A percentile compares a stretch with the other conserved stretches of the same genome.
These are phyloP conservation scores for Fennellomyces sp. DNA, from an alignment of 371 early-diverging fungal genomes.

Conservation along the genomic window DNA sequence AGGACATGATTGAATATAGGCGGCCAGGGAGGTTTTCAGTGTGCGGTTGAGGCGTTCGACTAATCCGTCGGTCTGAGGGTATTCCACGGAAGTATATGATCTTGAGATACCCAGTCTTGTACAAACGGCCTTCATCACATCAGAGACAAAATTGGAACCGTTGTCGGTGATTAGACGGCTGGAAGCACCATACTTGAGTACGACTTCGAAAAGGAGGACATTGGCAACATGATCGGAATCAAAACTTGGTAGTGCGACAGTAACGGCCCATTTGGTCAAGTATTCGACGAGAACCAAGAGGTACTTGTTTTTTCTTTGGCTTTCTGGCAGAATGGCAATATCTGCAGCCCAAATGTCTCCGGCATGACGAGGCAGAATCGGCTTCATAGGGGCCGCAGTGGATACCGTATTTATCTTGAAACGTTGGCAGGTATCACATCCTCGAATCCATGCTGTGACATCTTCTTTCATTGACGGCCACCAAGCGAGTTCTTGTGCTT, in stretches of 20 bases:
- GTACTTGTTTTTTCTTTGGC: constrained; percentile 12
- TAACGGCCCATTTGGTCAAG: constrained; percentile 17
- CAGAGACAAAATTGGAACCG: constrained; percentile 8
- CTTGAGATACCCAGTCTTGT: constrained; percentile 5
- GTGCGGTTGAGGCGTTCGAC: constrained; percentile 21
- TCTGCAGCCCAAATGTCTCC: constrained; percentile 26
- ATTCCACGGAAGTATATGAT: constrained; percentile 17
- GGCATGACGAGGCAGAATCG: background rate
- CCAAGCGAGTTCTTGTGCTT: too few relatives aligned
- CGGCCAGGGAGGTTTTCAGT: constrained; percentile 10
- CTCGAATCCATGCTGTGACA: too few relatives aligned
- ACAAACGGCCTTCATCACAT: constrained; percentile 13
- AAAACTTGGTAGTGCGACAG: constrained; percentile 8
- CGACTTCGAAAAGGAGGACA: background rate
- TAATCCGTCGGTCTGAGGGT: constrained; percentile 20
- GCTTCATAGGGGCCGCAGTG: background rate
- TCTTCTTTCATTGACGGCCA: too few relatives aligned
- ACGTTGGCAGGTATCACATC: too few relatives aligned
- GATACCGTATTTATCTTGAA: background rate
- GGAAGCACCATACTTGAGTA: background rate
- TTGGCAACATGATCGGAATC: background rate
- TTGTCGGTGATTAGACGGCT: constrained; percentile 16
- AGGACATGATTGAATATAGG: background rate
- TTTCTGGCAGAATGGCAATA: constrained; percentile 18
- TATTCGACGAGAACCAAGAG: constrained; percentile 23